Percentiles rank a stretch among this genome's conserved stretches.
Evolutionary conservation across 2,329 filamentous ascomycete species (phyloP).

Genomic region (Geoglossum cookeanum): DNA sequence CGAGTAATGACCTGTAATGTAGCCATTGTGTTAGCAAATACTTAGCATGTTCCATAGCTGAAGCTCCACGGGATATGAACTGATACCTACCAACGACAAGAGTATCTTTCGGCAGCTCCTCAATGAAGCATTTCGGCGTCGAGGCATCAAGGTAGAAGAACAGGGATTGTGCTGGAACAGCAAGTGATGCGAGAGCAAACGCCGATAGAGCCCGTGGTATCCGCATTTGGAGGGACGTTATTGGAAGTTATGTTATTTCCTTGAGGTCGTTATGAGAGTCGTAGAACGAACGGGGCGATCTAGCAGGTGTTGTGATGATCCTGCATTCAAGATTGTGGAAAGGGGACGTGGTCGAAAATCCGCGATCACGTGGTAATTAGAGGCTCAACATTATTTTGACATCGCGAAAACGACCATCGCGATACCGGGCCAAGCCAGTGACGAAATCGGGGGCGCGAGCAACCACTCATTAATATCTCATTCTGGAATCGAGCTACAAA

Average conservation of each 20-base stretch:
- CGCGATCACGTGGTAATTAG: neutral
- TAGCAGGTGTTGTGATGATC: neutral
- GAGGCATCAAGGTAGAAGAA: constrained; percentile 91
- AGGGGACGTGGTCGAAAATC: constrained; percentile 1
- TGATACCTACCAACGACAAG: constrained; percentile 57
- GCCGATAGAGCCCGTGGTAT: neutral
- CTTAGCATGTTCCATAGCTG: no score
- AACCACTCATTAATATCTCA: neutral
- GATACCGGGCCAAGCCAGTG: no score
- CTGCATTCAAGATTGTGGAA: neutral
- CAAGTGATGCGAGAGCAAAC: neutral
- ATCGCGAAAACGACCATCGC: no score
- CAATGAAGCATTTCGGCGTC: constrained; percentile 86
- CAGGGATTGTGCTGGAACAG: constrained; percentile 28
- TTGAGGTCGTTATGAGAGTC: neutral
- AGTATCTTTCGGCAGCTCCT: constrained; percentile 94
- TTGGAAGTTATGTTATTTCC: neutral
- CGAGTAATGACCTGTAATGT: constrained; percentile 52
- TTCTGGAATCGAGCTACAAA: constrained; percentile 10
- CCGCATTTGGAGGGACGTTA: neutral
- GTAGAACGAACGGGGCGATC: neutral
- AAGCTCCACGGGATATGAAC: neutral
- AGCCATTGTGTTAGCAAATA: neutral
- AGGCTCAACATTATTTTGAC: neutral
- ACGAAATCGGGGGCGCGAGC: neutral